Conservation (phyloP, 805 yeast species). For the Candida coquimbonensis region DNA sequence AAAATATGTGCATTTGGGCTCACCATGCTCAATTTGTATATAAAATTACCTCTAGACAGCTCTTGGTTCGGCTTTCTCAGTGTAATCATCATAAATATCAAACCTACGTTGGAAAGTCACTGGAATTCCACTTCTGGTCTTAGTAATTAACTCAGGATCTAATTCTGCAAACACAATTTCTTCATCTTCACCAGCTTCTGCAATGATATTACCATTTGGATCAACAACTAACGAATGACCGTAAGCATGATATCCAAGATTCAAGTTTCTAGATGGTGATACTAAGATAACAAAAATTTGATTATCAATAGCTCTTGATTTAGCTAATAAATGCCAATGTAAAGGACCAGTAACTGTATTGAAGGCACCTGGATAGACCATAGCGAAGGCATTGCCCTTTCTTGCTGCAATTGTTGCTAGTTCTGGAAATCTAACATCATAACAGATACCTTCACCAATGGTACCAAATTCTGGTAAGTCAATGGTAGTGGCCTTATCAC, state of each 20-base stretch:
- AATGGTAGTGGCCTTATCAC: slow-evolving; percentile 69
- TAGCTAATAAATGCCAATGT: slow-evolving; percentile 76
- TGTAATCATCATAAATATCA: slow-evolving; percentile 37
- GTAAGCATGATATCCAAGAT: slow-evolving; percentile 50
- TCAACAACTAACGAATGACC: slow-evolving; percentile 65
- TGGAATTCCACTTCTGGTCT: slow-evolving; percentile 62
- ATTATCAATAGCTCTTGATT: slow-evolving; percentile 71
- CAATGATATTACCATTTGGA: slow-evolving; percentile 55
- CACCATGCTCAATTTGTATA: no score
- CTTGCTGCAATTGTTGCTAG: slow-evolving; percentile 68
- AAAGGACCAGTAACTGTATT: slow-evolving; percentile 83
- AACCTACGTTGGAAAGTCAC: slow-evolving; percentile 64
- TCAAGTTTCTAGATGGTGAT: slow-evolving; percentile 81
- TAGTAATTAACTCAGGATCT: slow-evolving; percentile 50
- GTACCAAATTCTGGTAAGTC: slow-evolving; percentile 34
- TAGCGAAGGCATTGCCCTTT: slow-evolving; percentile 56
- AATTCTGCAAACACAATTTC: slow-evolving; percentile 69
- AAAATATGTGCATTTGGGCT: no score
- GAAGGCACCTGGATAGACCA: slow-evolving; percentile 84
- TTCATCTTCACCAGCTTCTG: slow-evolving; percentile 78
- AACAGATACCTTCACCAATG: slow-evolving; percentile 81
- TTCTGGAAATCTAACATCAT: slow-evolving; percentile 80
- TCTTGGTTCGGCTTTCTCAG: slow-evolving; percentile 13
- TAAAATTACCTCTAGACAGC: slow-evolving; percentile 3
- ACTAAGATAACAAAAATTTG: slow-evolving; percentile 69